A percentile compares a stretch with the other conserved stretches of the same genome.
Conservation (phyloP, 176 grass and related monocot species). For the Pontederia paniculata region DNA sequence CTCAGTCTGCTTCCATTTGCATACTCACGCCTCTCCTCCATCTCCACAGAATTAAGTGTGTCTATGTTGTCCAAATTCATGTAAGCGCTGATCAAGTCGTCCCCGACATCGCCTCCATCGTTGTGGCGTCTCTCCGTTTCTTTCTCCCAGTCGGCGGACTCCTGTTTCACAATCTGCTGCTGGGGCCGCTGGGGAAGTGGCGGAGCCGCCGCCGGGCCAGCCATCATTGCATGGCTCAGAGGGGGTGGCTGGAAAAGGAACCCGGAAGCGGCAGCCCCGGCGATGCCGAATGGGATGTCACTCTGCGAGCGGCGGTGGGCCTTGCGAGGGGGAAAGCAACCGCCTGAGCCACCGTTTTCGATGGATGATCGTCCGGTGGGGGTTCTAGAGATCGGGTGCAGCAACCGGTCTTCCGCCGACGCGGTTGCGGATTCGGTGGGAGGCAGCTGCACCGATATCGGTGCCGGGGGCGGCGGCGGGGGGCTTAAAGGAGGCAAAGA, state of each 20-base stretch:
- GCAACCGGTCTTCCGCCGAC: background rate
- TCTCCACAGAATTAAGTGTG: background rate
- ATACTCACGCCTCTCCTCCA: constrained; percentile 42
- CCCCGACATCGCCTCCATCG: background rate
- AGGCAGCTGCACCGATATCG: background rate
- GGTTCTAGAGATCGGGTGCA: too few relatives aligned
- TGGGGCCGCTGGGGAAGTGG: background rate
- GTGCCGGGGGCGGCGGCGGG: background rate
- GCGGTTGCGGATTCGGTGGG: background rate
- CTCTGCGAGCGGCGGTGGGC: constrained; percentile 6
- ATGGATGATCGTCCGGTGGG: too few relatives aligned
- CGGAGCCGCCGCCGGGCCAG: background rate
- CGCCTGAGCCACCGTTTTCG: background rate
- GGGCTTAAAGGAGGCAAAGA: constrained; percentile 4
- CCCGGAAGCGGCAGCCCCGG: background rate
- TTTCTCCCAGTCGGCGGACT: background rate
- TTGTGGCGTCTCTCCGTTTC: background rate
- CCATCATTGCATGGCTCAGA: background rate
- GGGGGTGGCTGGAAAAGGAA: background rate
- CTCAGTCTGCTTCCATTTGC: constrained; percentile 13
- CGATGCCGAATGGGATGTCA: constrained; percentile 4
- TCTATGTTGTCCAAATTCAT: constrained; percentile 15
- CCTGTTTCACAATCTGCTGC: background rate
- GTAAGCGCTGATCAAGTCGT: constrained; percentile 12
- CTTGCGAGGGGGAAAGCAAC: constrained; percentile 4